Base-by-base conservation (phyloP, 306 rosid genomes). In the Echinosophora koreensis region DNA sequence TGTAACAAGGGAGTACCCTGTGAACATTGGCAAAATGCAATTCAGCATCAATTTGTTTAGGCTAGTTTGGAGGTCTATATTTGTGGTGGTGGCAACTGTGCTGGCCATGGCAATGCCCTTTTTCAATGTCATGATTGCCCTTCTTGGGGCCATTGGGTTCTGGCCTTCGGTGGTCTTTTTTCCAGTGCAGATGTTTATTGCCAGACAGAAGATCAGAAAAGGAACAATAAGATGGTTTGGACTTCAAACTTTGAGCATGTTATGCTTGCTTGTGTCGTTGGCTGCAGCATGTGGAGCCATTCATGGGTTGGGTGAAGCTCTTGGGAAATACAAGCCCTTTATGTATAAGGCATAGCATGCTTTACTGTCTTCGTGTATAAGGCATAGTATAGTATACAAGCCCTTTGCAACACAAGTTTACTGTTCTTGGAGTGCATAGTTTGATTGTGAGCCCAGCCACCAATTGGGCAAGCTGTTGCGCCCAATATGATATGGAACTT, bases 111-210 rank as follows among this genome's bases (percentile, higher is more conserved):
- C 88, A 12, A 71, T 90, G 71, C 89, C 91, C 0, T 90, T 87
- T 73, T 89, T 89, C 77, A 82, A 87, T 22, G 79, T 77, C 65
- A 84, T 88, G 89, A 76, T 89, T 6, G 90, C 88, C 1, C 80
- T 90, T 17, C 80, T 87, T 10, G 94, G 92, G 10, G 89, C 89
- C 8, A 8, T 86, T 2, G 90, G 87, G 22, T 89, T 83, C 49
- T 89, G 95, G 97, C 91, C 91, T 3, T 54, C 83, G 12, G 88
- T 83, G 1, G 84, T 92, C 0, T 89, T 85, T 73, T 82, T 92
- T 70, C 95, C 93, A 0, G 56, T 92, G 57, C 78, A 89, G 84
- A 90, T 90, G 95, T 82, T 75, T 67, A 88, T 88, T 59, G 84
- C 30, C 15, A 84, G 50, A 47, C 69, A 73, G 32, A 84, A 84